Percentiles rank a stretch among this genome's conserved stretches.
phyloP scores from a whole-genome alignment of 805 yeast genomes.

The Metschnikowia proteae region DNA sequence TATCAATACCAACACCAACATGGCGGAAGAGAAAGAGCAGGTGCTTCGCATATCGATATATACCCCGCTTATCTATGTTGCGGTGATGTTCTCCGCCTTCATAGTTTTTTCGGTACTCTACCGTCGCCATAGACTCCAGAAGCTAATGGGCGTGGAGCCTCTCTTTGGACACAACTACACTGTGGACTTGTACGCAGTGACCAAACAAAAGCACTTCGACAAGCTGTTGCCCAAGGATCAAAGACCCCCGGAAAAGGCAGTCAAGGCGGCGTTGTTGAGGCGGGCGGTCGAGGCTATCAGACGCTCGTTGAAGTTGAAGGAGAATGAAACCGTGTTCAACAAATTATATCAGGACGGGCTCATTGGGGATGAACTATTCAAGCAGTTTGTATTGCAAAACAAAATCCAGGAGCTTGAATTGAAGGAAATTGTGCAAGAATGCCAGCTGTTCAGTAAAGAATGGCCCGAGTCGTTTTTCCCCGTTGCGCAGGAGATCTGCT shows the following conservation, averaged over 20 bases:
- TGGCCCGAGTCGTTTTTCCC: slow-evolving; percentile 79
- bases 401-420: slow-evolving; percentile 81
- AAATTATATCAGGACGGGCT: slow-evolving; percentile 81
- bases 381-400: slow-evolving; percentile 71
- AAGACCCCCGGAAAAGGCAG: slow-evolving; percentile 71
- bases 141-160: slow-evolving; percentile 60
- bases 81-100: slow-evolving; percentile 61
- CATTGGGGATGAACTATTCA: slow-evolving; percentile 84
- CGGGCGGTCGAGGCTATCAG: slow-evolving; percentile 83
- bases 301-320: slow-evolving; percentile 77
- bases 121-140: slow-evolving; percentile 51
- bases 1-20: neutral
- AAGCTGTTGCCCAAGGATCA: slow-evolving; percentile 35
- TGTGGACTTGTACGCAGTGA: slow-evolving; percentile 56
- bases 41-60: slow-evolving; percentile 35
- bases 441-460: slow-evolving; percentile 66
- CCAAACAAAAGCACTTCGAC: slow-evolving; percentile 46
- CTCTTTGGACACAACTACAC: slow-evolving; percentile 70
- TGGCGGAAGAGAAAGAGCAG: slow-evolving; percentile 22
- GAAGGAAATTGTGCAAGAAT: slow-evolving; percentile 69
- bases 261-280: slow-evolving; percentile 57
- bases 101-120: slow-evolving; percentile 66
- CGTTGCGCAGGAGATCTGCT: slow-evolving; percentile 82
- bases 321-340: slow-evolving; percentile 64
- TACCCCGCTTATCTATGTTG: slow-evolving; percentile 76